Evolutionary conservation across 139 green algal genomes (phyloP), one percentile per base, ranked within the genome.

Genomic region (Chlorella sp.): DNA sequence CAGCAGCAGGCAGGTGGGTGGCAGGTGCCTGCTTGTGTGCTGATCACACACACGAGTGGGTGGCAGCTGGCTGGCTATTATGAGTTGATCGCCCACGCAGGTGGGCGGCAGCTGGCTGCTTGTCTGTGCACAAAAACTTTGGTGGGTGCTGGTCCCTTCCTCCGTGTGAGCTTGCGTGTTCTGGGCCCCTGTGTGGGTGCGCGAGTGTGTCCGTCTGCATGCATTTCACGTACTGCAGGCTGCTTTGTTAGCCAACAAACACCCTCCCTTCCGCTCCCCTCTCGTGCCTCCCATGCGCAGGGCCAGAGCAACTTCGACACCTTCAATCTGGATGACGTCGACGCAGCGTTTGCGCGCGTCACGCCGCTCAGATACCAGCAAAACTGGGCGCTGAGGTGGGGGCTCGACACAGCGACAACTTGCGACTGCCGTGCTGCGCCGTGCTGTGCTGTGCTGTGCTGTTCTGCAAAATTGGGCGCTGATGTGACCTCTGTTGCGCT

Each of bases 281-380:
- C 9, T 9, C 48, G 5, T 5, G 48, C 7, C 48, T 57, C 64
- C 64, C 64, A 12, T 71, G 11, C 37, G 60, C 93, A 95, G 90
- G 94, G 91, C 14, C 71, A 77, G 37, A 90, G 77, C 28, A 94
- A 99, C 48, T 97, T 98, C 80, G 64, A 92, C 3, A 53, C 90
- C 0, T 99, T 96, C 87, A 86, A 91, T 48, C 85, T 97, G 42
- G 95, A 97, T 42, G 95, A 99, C 83, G 92, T 99, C 34, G 96
- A 98, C 85, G 84, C 78, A 26, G 97, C 96, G 0, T 99, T 99
- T 87, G 87, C 88, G 0, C 85, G 85, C 78, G 91, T 95, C 37
- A 91, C 77, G 19, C 78, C 83, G 30, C 88, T 98, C 60, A 93
- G 95, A 19, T 98, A 96, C 93, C 90, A 92, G 48, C 96, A 99